Evolutionary conservation across 2,329 filamentous ascomycete genomes (phyloP), one percentile per base, ranked within the genome.

Genomic region (Colletotrichum zoysiae): DNA sequence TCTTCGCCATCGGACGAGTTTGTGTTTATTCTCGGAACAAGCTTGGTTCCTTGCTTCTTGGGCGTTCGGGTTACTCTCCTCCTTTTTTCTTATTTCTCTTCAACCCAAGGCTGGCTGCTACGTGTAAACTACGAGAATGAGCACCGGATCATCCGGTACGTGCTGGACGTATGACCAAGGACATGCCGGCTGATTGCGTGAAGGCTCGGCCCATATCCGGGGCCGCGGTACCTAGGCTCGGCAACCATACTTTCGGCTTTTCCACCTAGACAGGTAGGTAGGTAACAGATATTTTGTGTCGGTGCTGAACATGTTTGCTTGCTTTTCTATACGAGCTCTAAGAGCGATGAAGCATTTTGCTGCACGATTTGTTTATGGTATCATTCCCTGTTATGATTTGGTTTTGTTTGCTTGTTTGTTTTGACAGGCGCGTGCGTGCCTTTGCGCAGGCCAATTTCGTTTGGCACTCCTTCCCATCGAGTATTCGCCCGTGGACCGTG

Each of bases 301-400:
- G 51, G 12, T 23, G 30, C 35, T 58, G 51, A 30, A 16, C 16
- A 23, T 48, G 48, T 53, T 20, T 65, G 55, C 20, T 65, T 60
- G 35, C 65, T 70, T 72, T 57, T 35, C 33, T 12, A 40, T 44
- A n/a, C 30, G 33, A 65, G 38, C 56, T 65, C 48, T 40, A 48
- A 35, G 35, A 56, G 58, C 46, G 44, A n/a, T 59, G 14, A 46
- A 35, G 44, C 38, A 33, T 55, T 33, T 44, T 72, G 53, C 23
- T 46, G 62, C 58, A 63, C 35, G 5, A 42, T 23, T 23, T 23
- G 1, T 23, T 44, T 20, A 18, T 20, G 6, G 1, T 46, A 20
- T 46, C 44, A 9, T n/a, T 48, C 12, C 12, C 46, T 48, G 20
- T 48, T 5, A 48, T 11, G 46, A 12, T 48, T 23, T 11, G 20